Evolutionary conservation across 2,329 filamentous ascomycete genomes (phyloP), one percentile per base, ranked within the genome.

Genomic region (Colletotrichum sp.): DNA sequence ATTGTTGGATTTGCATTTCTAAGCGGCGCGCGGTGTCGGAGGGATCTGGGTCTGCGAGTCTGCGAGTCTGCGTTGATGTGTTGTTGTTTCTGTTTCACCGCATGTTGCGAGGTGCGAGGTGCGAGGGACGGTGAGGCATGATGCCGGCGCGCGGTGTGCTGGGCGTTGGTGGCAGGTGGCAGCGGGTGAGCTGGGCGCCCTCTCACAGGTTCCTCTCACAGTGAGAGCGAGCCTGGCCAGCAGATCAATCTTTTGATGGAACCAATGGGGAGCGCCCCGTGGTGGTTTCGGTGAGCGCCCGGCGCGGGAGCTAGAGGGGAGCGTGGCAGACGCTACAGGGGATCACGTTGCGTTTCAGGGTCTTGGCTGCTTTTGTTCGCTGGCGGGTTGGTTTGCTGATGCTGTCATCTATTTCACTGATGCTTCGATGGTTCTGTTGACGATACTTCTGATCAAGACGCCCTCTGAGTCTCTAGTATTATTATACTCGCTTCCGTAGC

Each of bases 51-150:
- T 52, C n/a, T 52, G 44, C 44, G 44, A 48, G 39, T 48, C 44
- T 70, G 27, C 30, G 57, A 52, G 44, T 52, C 59, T 71, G 27
- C 30, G 59, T 67, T 39, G 32, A 27, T 27, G 57, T 73, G 71
- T 63, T 28, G 66, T 34, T 55, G 64, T 48, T 64, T 30, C 59
- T 64, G 71, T 74, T 74, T 74, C 71, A 74, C 71, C 71, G 71
- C 71, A 74, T 74, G 44, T 74, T 71, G 28, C n/a, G 16, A 22
- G 39, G 28, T 65, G 32, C 32, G 61, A 55, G 64, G n/a, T 52
- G 25, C 22, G 32, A n/a, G 34, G 48, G 39, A 22, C 65, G 22
- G 30, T 57, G 65, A 59, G 13, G 25, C 65, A 68, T 59, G 65
- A 36, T 57, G 65, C 48, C n/a, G 44, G 65, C 65, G n/a, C 28